These are phyloP conservation scores for Lactifluus echinatus DNA, from an alignment of 768 basidiomycete genomes.

Conservation along the genomic window DNA sequence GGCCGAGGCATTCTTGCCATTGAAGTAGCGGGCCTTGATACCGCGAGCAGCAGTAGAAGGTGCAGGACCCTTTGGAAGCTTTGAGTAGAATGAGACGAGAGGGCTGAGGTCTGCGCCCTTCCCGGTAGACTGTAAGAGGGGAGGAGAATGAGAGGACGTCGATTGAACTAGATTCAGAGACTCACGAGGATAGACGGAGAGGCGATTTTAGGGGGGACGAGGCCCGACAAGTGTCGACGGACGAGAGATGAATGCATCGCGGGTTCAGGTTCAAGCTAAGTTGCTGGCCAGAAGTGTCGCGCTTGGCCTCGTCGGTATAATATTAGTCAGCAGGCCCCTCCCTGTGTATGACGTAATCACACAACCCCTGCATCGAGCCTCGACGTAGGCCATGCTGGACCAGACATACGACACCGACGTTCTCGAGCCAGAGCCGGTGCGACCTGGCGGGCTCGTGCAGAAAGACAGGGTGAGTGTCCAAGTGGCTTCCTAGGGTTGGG, in stretches of 20 bases:
- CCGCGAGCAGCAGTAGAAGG: constrained; percentile 50
- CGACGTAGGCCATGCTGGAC: constrained; percentile 6
- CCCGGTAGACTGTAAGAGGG: constrained; percentile 47
- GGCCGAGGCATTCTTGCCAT: constrained; percentile 77
- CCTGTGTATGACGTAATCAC: constrained; percentile 48
- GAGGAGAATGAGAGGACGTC: background rate
- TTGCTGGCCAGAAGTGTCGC: too few species aligned
- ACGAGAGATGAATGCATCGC: constrained; percentile 75
- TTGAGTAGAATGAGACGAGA: constrained; percentile 94
- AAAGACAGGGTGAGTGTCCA: constrained; percentile 44
- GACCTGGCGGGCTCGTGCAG: constrained; percentile 71
- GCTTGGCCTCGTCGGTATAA: too few species aligned
- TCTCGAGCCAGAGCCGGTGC: constrained; percentile 67
- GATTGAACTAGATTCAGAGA: too few species aligned
- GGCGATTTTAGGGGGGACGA: constrained; percentile 94
- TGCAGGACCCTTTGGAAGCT: constrained; percentile 84
- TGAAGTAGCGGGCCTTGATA: constrained; percentile 75
- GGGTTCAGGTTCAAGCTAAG: too few species aligned
- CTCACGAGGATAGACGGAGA: constrained; percentile 83
- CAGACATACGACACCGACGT: constrained; percentile 60
- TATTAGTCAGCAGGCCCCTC: constrained; percentile 7
- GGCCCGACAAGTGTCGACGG: constrained; percentile 74
- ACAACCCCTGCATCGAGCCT: constrained; percentile 58
- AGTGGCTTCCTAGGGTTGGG: too few species aligned
- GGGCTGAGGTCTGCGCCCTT: constrained; percentile 72